Percentiles rank a stretch among this genome's conserved stretches.
Conservation (phyloP, 306 rosid genomes). For the Acacia melanoxylon region DNA sequence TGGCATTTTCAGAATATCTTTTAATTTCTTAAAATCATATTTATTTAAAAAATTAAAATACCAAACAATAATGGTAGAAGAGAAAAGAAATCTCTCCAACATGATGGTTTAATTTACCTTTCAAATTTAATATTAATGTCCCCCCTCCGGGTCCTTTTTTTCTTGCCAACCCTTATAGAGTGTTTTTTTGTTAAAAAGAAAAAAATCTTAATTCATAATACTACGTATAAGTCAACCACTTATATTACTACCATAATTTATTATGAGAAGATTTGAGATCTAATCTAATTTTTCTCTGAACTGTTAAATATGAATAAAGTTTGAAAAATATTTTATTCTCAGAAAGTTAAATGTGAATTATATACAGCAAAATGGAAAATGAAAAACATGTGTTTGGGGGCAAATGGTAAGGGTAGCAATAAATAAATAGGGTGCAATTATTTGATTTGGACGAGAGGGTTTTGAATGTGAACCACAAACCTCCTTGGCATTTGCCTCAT, state of each 20-base stretch:
- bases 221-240: too few species aligned
- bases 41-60: neutral
- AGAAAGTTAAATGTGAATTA: too few species aligned
- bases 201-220: too few species aligned
- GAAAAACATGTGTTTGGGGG: neutral
- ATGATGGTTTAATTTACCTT: neutral
- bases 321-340: too few species aligned
- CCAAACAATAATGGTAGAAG: neutral
- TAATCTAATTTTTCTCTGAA: too few species aligned
- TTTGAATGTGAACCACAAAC: neutral
- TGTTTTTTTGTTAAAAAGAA: accelerated
- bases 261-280: too few species aligned
- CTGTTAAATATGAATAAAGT: too few species aligned
- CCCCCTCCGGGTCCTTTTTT: too few species aligned
- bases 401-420: neutral
- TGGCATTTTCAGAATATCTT: neutral
- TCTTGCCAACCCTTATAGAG: too few species aligned
- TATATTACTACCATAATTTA: too few species aligned
- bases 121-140: too few species aligned
- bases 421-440: neutral
- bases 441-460: neutral
- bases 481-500: neutral
- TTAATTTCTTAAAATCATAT: neutral
- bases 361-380: neutral
- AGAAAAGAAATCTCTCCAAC: neutral